Evolutionary conservation across 371 early-diverging fungal species (phyloP), one percentile per base, ranked within the genome.

Genomic region (Sporodiniella umbellata): DNA sequence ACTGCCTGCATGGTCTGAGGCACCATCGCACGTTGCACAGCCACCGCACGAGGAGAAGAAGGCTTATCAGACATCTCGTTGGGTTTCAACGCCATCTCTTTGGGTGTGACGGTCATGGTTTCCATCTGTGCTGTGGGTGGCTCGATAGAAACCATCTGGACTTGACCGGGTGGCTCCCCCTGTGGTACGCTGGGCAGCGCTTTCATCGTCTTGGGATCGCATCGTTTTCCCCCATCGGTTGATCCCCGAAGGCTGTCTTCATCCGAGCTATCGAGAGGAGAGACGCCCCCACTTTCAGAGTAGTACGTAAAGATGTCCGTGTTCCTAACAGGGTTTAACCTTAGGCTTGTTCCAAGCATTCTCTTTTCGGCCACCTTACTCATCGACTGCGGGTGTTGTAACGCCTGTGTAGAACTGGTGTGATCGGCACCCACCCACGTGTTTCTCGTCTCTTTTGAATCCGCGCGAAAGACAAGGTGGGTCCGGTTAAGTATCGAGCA

Each of bases 81-180:
- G 7, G 53, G 40, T 1, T 39, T 45, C 11, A 45, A 37, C 39
- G 51, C 30, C 10, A 10, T 4, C 15, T 15, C n/a, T 22, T 23
- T 17, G 21, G 45, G 39, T 42, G 61, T 44, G 30, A 56, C 53
- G 15, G 48, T 38, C 22, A 61, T 48, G 4, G 51, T 51, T 12
- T 51, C 45, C 56, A 66, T 64, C 40, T 69, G 60, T 5, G 66
- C 65, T 0, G 55, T 58, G 28, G 58, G 63, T 23, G 73, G 58
- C 47, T 64, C 35, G 45, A 73, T 69, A 49, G 51, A 67, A 15
- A 68, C 65, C 66, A 70, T 64, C 50, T 67, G 62, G 30, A 72
- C 66, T 43, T 56, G 59, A 12, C 39, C 30, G 52, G 50, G 47
- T 51, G 53, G 58, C 39, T 47, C 50, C n/a, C n/a, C n/a, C n/a